Evolutionary conservation across 345 rosid species (phyloP), one percentile per base, ranked within the genome.

Genomic region (Syzygium aromaticum): DNA sequence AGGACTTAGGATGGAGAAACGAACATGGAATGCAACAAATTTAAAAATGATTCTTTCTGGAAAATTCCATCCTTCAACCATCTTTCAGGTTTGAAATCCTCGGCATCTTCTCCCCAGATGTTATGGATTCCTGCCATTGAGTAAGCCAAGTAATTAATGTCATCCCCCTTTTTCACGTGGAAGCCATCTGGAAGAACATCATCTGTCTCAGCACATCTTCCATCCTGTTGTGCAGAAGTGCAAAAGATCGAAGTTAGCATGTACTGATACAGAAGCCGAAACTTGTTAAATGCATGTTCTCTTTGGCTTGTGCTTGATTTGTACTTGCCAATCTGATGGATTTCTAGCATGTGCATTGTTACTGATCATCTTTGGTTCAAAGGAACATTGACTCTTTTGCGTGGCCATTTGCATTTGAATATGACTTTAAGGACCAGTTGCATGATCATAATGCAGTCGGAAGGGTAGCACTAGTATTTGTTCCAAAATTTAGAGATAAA

Each of bases 21-120:
- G 1, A 8, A 93, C 98, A 89, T 96, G 93, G 87, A 95, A 95
- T 22, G 96, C 88, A 11, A 89, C 80, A 86, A 95, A 94, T 90
- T 94, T 95, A 92, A 94, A 95, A 0, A 93, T 3, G 93, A 92
- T 87, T 95, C 93, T 0, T 94, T 95, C 61, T 92, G 97, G 87
- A 96, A 95, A 40, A 88, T 54, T 40, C 94, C 97, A 51, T 92
- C 85, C 19, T 90, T 87, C 49, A 97, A 92, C 98, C 99, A 95
- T 90, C 97, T 93, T 91, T 95, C 96, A 1, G 98, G 99, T 46
- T 88, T 88, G 87, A 93, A 94, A 17, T 90, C 94, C 86, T 92
- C 93, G 2, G 95, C 97, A 86, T 94, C 95, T 8, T 95, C 92
- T 10, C 99, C 98, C 98, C 99, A 95, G 10, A 95, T 90, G 78